Conservation (phyloP, 2,329 filamentous ascomycete species). For the Ceratocystis variospora region DNA sequence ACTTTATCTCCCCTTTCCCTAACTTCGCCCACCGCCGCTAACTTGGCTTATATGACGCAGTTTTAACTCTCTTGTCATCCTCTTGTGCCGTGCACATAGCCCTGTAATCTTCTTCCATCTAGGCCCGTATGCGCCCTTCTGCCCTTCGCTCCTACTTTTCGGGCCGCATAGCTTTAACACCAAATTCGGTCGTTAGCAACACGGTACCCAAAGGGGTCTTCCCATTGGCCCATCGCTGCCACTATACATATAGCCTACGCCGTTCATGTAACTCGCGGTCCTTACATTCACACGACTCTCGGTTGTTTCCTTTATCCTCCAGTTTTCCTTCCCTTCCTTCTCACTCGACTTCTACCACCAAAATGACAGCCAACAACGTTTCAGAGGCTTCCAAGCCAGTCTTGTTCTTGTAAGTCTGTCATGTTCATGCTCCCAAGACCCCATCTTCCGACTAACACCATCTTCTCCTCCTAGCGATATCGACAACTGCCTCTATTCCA, state of each 20-base stretch:
- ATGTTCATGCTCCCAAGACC: too few relatives aligned
- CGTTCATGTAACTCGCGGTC: background rate
- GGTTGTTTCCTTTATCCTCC: background rate
- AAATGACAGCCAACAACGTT: constrained; percentile 5
- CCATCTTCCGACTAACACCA: background rate
- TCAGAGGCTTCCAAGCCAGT: constrained; percentile 27
- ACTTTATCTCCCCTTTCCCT: background rate
- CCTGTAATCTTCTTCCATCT: background rate
- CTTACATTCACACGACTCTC: background rate
- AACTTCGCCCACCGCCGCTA: background rate
- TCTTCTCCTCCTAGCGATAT: constrained; percentile 58
- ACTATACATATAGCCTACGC: background rate
- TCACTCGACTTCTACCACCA: background rate
- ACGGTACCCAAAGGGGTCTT: background rate
- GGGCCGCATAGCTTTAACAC: background rate
- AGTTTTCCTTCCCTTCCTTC: background rate
- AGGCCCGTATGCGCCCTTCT: background rate
- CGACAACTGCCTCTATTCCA: constrained; percentile 93
- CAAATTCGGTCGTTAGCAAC: background rate
- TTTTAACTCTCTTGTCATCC: background rate
- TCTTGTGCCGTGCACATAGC: background rate
- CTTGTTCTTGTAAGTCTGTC: constrained; percentile 31
- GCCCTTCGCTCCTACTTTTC: background rate
- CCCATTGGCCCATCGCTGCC: background rate
- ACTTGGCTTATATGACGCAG: background rate